These are phyloP conservation scores for Colletotrichum sp. DNA, from an alignment of 2,329 filamentous ascomycete genomes.

Conservation along the genomic window DNA sequence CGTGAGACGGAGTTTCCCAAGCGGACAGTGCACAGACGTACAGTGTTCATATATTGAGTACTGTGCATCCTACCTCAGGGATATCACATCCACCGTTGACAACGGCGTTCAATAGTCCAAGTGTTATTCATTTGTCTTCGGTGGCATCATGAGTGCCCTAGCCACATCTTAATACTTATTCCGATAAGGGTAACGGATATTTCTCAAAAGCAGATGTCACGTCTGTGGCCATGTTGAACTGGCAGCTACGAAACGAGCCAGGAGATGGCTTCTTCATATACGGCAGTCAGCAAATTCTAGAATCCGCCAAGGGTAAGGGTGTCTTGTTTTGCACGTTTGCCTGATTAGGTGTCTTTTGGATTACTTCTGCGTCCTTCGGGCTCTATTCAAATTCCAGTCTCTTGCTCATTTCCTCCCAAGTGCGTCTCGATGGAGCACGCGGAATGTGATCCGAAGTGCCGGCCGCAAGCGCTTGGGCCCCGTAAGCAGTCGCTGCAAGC, in stretches of 20 bases:
- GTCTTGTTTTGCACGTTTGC: background rate
- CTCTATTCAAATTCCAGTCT: background rate
- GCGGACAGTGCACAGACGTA: accelerated
- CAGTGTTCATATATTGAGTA: background rate
- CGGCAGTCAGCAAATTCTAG: background rate
- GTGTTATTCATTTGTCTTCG: background rate
- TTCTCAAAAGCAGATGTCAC: background rate
- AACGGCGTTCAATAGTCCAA: background rate
- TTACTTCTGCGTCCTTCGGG: background rate
- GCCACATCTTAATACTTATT: background rate
- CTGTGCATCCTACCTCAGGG: background rate
- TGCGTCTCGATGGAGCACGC: background rate
- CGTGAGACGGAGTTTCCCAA: background rate
- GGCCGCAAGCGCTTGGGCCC: background rate
- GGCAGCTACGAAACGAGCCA: background rate
- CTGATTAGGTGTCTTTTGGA: too few relatives aligned
- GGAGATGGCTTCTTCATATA: background rate
- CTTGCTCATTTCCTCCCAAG: background rate
- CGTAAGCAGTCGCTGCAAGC: background rate
- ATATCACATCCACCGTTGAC: background rate
- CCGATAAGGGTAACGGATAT: background rate
- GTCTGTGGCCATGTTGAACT: background rate
- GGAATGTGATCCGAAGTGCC: background rate
- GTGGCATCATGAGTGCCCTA: background rate
- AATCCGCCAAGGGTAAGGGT: background rate